Evolutionary conservation across 768 basidiomycete genomes (phyloP).

Genomic region (Mycena capillaripes): DNA sequence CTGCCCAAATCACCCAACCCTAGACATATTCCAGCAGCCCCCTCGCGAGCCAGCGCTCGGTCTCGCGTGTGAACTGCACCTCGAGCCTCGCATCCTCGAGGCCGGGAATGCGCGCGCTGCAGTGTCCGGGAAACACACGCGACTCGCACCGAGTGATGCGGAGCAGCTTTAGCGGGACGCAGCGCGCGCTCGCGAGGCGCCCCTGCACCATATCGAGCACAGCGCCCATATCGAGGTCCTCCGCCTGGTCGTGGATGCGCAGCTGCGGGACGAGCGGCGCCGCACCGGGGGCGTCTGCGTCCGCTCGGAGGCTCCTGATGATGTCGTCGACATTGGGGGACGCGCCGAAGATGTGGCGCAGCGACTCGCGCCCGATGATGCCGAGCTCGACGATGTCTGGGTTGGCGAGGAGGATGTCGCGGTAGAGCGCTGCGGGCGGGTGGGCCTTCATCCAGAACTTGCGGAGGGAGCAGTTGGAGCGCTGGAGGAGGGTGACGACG

Average conservation of each 20-base stretch:
- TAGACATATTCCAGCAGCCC: not conserved
- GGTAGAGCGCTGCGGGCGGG: not conserved
- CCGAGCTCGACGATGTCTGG: slow-evolving; percentile 8
- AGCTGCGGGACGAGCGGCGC: not conserved
- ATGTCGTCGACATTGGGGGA: not conserved
- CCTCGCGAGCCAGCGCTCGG: not conserved
- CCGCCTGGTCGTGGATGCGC: not conserved
- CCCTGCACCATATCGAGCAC: not conserved
- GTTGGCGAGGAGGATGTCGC: not conserved
- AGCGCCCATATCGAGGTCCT: not conserved
- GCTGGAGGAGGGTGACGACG: slow-evolving; percentile 3
- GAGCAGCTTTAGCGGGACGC: not conserved
- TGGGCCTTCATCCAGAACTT: slow-evolving; percentile 14
- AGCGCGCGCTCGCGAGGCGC: not conserved
- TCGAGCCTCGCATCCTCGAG: not conserved
- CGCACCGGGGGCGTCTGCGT: not conserved
- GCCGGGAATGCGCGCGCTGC: not conserved
- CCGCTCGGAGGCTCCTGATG: not conserved
- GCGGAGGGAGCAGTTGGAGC: slow-evolving; percentile 7
- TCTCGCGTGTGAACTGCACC: not conserved
- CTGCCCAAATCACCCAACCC: not conserved
- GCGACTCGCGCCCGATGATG: slow-evolving; percentile 3
- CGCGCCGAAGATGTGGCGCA: not conserved
- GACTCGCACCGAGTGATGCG: slow-evolving; percentile 2
- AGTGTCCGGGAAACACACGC: not conserved